Evolutionary conservation across 208 protist genomes (phyloP).

Genomic region (Leishmania martiniquensis): DNA sequence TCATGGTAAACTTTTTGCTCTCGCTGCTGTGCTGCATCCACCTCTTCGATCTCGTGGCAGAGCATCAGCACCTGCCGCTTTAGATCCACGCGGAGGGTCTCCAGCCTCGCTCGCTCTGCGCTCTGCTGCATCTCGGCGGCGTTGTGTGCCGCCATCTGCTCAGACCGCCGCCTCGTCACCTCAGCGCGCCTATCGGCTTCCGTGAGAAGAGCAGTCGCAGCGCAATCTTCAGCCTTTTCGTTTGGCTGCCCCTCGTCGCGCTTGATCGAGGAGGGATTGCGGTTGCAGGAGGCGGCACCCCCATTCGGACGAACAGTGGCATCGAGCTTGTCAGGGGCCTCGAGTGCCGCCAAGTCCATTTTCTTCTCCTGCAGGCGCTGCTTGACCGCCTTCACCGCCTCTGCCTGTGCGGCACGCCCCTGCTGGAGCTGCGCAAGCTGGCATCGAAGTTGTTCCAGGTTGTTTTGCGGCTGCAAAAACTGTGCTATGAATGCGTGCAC

Average conservation of each 20-base stretch:
- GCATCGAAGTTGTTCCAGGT: constrained; percentile 10
- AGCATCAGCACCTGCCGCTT: constrained; percentile 32
- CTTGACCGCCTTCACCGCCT: not conserved
- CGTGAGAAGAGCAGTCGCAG: not conserved
- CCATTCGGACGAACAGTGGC: not conserved
- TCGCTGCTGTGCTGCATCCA: constrained; percentile 45
- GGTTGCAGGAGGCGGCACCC: not conserved
- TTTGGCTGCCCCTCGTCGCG: not conserved
- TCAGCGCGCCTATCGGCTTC: constrained; percentile 1
- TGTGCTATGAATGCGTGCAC: constrained; percentile 25
- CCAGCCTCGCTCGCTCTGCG: constrained; percentile 5
- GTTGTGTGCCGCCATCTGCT: constrained; percentile 13
- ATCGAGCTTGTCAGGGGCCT: not conserved
- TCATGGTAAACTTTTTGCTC: constrained; percentile 35
- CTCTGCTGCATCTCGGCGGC: not conserved
- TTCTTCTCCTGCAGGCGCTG: constrained; percentile 3
- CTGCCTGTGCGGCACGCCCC: not conserved
- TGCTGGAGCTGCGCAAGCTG: constrained; percentile 8
- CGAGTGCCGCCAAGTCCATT: not conserved
- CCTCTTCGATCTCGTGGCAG: constrained; percentile 47
- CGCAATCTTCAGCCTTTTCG: not conserved
- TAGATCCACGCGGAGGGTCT: constrained; percentile 26
- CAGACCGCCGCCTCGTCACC: not conserved
- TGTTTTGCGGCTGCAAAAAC: constrained; percentile 19
- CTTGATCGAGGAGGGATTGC: too few species aligned